Base-by-base conservation (phyloP, 345 rosid species). In the Eutrema japonicum region DNA sequence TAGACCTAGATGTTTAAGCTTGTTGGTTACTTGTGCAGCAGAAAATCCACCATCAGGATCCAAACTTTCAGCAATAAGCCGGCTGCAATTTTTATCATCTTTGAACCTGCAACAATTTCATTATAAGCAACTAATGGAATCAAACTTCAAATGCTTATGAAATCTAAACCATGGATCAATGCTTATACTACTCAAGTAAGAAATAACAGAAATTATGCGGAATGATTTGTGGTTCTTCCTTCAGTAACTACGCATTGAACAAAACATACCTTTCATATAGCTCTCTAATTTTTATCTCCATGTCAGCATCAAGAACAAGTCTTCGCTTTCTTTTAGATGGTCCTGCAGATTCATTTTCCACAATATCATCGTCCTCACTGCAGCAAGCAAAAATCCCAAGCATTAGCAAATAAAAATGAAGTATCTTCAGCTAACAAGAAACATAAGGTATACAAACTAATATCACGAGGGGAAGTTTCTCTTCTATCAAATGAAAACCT, bases 1-100 rank as follows among this genome's bases (percentile, higher is more conserved):
- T 52, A 92, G 75, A 72, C 96, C 99, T 35, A 92, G 82, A 79
- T 87, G 87, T 82, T 92, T 95, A 63, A 95, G 97, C 84, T 85
- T 95, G 81, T 87, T 95, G 57, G 86, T 71, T 79, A 95, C 87
- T 86, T 92, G 96, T 73, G 86, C 85, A 63, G 89, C 83, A 54
- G 91, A 86, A 68, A 95, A 74, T 79, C 84, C 83, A 68, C 92
- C 89, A 52, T 82, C 86, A 40, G 92, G 86, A 76, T 80, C 91
- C 56, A 95, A 81, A 74, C 82, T 84, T 71, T 89, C 89, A 0
- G 89, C 93, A 68, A 95, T 89, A 49, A 79, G 80, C 46, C 59
- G 74, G 69, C 75, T 75, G 82, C 96, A 92, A 37, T 76, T 82
- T 56, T 56, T 76, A 9, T 84, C 84, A 75, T 86, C 92, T 83